These are phyloP conservation scores for Piper betle DNA, from an alignment of 164 flowering plant genomes.

Conservation along the genomic window DNA sequence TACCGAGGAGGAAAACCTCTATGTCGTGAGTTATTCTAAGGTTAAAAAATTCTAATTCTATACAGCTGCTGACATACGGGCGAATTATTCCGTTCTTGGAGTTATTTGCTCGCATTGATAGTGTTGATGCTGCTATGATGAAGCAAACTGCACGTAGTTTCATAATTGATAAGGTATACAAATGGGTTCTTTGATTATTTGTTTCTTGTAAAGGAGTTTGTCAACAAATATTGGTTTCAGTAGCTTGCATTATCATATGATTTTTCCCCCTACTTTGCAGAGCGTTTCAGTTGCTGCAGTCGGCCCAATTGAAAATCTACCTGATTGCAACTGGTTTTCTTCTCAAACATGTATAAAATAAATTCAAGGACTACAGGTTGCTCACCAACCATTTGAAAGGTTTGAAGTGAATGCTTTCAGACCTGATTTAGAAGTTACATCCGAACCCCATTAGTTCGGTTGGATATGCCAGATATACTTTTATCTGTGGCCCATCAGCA, in stretches of 20 bases:
- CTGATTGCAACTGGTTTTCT: conserved; percentile 81
- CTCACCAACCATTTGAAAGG: neutral
- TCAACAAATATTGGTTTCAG: neutral
- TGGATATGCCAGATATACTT: no score
- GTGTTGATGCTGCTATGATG: conserved; percentile 65
- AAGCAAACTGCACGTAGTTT: conserved; percentile 68
- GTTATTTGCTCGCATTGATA: conserved; percentile 74
- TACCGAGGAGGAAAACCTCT: no score
- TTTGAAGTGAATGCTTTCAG: no score
- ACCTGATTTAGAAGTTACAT: no score
- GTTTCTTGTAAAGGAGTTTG: neutral
- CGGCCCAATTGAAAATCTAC: conserved; percentile 62
- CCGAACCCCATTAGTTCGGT: neutral
- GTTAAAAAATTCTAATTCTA: neutral
- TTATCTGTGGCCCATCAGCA: no score
- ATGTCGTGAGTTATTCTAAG: no score
- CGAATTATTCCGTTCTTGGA: conserved; percentile 66
- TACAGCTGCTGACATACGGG: conserved; percentile 71
- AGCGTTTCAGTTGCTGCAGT: conserved; percentile 55
- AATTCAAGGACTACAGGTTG: neutral
- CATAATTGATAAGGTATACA: conserved; percentile 48
- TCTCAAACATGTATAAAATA: conserved; percentile 8
- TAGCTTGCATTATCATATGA: neutral
- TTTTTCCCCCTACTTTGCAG: neutral
- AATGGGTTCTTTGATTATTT: neutral